Conservation (phyloP, 169 alveolate genomes). For the Babesia ovata region DNA sequence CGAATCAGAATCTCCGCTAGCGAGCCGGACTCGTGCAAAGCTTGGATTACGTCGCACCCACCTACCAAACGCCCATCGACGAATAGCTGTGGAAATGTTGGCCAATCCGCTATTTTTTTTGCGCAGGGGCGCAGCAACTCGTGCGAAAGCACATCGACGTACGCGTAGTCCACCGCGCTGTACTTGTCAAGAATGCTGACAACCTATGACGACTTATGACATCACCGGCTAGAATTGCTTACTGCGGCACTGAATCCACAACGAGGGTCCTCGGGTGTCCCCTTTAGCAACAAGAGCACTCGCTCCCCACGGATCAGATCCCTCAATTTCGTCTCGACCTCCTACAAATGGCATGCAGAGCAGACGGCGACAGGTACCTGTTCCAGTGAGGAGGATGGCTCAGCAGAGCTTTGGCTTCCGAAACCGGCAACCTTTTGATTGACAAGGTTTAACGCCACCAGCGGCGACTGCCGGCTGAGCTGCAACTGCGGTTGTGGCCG, state of each 20-base stretch:
- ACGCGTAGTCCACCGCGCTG: slow-evolving; percentile 57
- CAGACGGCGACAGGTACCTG: slow-evolving; percentile 1
- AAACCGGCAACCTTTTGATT: no score
- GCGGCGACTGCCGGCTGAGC: no score
- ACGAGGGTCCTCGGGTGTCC: slow-evolving; percentile 79
- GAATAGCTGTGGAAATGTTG: slow-evolving; percentile 73
- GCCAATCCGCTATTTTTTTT: slow-evolving; percentile 68
- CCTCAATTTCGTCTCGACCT: slow-evolving; percentile 37
- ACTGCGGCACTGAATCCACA: slow-evolving; percentile 79
- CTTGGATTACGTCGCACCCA: slow-evolving; percentile 88
- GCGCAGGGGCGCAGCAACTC: slow-evolving; percentile 65
- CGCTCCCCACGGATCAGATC: slow-evolving; percentile 41
- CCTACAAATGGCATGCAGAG: slow-evolving; percentile 21
- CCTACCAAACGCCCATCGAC: slow-evolving; percentile 76
- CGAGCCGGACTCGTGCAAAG: slow-evolving; percentile 85
- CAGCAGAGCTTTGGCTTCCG: no score
- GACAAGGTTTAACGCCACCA: no score
- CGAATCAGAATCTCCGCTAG: slow-evolving; percentile 77
- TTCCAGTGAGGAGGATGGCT: background rate
- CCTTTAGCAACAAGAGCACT: slow-evolving; percentile 72
- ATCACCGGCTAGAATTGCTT: background rate
- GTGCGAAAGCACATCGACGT: slow-evolving; percentile 59
- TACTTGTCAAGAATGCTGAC: slow-evolving; percentile 65
- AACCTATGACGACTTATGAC: background rate
- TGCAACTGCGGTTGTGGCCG: no score